Evolutionary conservation across 2,329 filamentous ascomycete genomes (phyloP).

Genomic region (Colletotrichum orchidophilum): DNA sequence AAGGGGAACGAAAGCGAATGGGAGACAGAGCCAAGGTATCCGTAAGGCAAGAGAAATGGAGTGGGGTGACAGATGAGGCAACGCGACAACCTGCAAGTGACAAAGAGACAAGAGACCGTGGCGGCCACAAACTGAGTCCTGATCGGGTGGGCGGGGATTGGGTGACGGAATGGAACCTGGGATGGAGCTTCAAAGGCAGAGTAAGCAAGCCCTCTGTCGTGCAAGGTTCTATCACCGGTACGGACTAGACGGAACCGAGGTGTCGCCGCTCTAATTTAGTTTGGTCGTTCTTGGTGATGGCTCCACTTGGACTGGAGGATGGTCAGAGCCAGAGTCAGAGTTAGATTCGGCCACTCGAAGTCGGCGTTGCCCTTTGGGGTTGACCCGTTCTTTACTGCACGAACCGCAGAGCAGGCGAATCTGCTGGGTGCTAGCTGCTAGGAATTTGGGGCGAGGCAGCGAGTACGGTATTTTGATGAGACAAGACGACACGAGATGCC

Average conservation of each 20-base stretch:
- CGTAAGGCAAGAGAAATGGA: not conserved
- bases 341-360: not conserved
- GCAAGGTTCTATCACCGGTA: not conserved
- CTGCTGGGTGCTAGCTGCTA: not conserved
- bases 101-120: constrained; percentile 3
- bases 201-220: not conserved
- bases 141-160: not conserved
- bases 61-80: not conserved
- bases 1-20: not conserved
- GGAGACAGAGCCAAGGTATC: not conserved
- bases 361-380: not conserved
- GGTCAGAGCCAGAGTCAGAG: not conserved
- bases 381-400: not conserved
- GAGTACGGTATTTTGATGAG: not conserved
- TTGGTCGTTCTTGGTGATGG: not conserved
- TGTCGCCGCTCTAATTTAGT: constrained; percentile 13
- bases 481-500: not conserved
- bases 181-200: not conserved
- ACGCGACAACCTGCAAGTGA: not conserved
- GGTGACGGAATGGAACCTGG: not conserved
- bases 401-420: not conserved
- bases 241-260: constrained; percentile 11
- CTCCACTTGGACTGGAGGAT: constrained; percentile 9
- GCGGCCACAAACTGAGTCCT: not conserved
- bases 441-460: not conserved